Conservation (phyloP, 2,329 filamentous ascomycete genomes). For the Coniochaeta hoffmannii region DNA sequence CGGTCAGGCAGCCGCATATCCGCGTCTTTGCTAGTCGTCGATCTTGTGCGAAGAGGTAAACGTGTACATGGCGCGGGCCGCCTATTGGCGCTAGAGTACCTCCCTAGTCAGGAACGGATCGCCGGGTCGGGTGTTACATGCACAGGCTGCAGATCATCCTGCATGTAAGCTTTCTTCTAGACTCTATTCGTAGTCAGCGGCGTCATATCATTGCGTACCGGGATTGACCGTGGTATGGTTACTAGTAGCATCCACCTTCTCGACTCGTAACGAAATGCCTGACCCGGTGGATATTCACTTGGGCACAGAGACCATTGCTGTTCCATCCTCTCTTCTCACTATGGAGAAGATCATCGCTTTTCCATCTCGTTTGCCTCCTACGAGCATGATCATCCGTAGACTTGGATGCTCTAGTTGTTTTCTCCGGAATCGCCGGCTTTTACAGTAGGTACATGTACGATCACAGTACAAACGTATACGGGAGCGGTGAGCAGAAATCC, state of each 20-base stretch:
- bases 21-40: neutral
- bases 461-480: neutral
- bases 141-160: neutral
- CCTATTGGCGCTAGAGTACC: neutral
- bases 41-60: neutral
- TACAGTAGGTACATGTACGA: neutral
- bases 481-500: neutral
- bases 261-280: no score
- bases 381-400: neutral
- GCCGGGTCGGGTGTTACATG: neutral
- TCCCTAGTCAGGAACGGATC: neutral
- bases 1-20: neutral
- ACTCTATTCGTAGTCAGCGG: no score
- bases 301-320: no score
- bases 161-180: no score
- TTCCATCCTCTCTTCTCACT: neutral
- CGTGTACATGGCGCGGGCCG: neutral
- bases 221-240: no score
- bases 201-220: no score
- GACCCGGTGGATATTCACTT: no score
- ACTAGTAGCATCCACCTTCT: no score
- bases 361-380: neutral
- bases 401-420: neutral
- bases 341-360: neutral
- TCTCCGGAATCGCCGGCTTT: neutral